These are phyloP conservation scores for Chytriomyces hyalinus DNA, from an alignment of 192 early-diverging fungal genomes.

Conservation along the genomic window DNA sequence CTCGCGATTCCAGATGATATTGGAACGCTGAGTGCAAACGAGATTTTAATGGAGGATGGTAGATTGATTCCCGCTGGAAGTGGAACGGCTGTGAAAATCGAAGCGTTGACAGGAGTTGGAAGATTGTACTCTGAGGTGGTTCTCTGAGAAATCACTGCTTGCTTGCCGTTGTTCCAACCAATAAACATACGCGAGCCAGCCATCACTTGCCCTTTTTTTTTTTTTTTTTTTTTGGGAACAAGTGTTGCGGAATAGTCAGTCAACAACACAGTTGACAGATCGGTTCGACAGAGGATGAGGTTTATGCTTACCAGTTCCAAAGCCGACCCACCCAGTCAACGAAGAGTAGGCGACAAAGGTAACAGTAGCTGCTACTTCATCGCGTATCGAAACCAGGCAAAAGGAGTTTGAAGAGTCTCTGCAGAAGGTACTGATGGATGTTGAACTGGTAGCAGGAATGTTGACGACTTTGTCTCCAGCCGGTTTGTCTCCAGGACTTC, in stretches of 20 bases:
- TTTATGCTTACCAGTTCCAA: constrained; percentile 29
- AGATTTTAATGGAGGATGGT: not conserved
- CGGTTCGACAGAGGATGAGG: too few species aligned
- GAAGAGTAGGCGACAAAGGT: constrained; percentile 4
- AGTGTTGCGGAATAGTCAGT: too few species aligned
- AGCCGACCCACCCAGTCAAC: constrained; percentile 16
- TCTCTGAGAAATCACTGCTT: not conserved
- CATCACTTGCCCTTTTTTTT: not conserved
- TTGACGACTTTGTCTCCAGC: not conserved
- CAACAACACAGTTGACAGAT: too few species aligned
- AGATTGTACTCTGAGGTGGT: not conserved
- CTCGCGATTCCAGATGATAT: not conserved
- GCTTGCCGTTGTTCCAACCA: not conserved
- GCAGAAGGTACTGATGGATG: not conserved
- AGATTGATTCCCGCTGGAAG: not conserved
- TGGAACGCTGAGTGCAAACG: not conserved
- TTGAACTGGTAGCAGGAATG: not conserved
- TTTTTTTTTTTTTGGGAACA: too few species aligned
- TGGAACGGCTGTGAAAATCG: not conserved
- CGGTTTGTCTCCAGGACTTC: not conserved
- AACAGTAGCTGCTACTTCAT: not conserved
- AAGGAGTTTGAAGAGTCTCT: not conserved
- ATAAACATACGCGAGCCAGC: not conserved
- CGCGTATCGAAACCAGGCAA: not conserved
- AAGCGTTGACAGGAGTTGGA: not conserved